A percentile compares a stretch with the other conserved stretches of the same genome.
Conservation (phyloP, 371 early-diverging fungal species). For the Funneliformis caledonium region DNA sequence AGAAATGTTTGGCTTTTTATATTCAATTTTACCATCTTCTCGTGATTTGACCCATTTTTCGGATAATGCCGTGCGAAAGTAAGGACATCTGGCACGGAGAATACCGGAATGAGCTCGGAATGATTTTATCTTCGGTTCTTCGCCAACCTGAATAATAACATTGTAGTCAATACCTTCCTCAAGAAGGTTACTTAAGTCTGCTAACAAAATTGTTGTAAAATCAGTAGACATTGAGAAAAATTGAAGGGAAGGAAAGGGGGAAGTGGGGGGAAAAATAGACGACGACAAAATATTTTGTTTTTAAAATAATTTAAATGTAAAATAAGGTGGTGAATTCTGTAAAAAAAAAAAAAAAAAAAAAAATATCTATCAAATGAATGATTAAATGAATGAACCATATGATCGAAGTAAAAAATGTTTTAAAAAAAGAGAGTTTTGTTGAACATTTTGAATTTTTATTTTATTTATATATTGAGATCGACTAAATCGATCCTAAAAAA, state of each 20-base stretch:
- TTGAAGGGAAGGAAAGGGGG: too few relatives aligned
- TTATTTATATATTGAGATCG: too few relatives aligned
- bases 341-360: too few relatives aligned
- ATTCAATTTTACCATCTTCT: constrained; percentile 24
- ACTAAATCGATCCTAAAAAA: too few relatives aligned
- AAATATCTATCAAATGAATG: neutral
- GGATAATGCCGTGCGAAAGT: constrained; percentile 29
- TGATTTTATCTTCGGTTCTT: constrained; percentile 21
- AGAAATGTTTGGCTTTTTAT: constrained; percentile 14
- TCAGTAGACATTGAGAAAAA: neutral
- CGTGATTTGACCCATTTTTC: constrained; percentile 8
- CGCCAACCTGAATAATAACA: constrained; percentile 20
- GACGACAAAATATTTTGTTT: too few relatives aligned
- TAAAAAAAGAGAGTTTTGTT: too few relatives aligned
- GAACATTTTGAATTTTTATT: too few relatives aligned
- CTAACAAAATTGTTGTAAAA: constrained; percentile 23
- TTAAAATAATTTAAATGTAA: too few relatives aligned
- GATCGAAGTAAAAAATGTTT: neutral
- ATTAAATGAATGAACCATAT: neutral
- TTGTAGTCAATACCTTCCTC: constrained; percentile 27
- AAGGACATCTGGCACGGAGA: constrained; percentile 13
- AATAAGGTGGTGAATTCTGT: too few relatives aligned
- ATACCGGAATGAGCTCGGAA: constrained; percentile 30
- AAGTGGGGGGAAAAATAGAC: too few relatives aligned
- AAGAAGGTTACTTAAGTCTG: constrained; percentile 20